Percentiles rank a stretch among this genome's conserved stretches.
These are phyloP conservation scores for Stephanocyclus meneghinianus DNA, from an alignment of 352 stramenopile species.

Conservation along the genomic window DNA sequence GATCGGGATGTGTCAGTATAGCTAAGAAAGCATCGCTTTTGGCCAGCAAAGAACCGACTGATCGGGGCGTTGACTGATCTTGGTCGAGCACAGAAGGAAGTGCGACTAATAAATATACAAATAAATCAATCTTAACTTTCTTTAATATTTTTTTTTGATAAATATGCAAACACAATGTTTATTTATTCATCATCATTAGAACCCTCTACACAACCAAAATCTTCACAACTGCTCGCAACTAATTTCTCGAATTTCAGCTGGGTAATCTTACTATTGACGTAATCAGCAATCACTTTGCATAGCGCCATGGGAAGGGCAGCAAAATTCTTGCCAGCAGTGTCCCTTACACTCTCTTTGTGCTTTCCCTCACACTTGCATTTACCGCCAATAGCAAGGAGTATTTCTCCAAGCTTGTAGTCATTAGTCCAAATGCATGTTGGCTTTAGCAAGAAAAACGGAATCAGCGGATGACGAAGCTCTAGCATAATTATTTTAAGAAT, in stretches of 20 bases:
- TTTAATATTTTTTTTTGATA: no score
- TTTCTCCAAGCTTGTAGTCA: slow-evolving; percentile 31
- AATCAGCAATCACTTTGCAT: slow-evolving; percentile 35
- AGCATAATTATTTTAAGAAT: neutral
- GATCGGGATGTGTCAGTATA: no score
- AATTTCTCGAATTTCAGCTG: slow-evolving; percentile 34
- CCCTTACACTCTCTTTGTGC: slow-evolving; percentile 32
- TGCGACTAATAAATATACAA: no score
- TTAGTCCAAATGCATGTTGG: slow-evolving; percentile 49
- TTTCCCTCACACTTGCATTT: slow-evolving; percentile 30
- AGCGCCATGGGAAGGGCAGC: slow-evolving; percentile 37
- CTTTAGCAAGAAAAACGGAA: neutral
- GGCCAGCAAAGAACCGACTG: no score
- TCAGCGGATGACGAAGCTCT: neutral
- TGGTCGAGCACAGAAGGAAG: no score
- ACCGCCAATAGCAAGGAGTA: slow-evolving; percentile 31
- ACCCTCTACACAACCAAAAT: neutral
- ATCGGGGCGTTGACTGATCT: no score
- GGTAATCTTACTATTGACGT: slow-evolving; percentile 40
- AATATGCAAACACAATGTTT: neutral
- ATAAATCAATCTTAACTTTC: no score
- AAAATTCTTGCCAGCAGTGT: slow-evolving; percentile 32
- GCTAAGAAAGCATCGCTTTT: no score
- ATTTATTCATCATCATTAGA: slow-evolving; percentile 5
- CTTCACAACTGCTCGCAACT: neutral